Percentiles rank a stretch among this genome's conserved stretches.
phyloP scores from a whole-genome alignment of 306 rosid species.

The Vicia faba region DNA sequence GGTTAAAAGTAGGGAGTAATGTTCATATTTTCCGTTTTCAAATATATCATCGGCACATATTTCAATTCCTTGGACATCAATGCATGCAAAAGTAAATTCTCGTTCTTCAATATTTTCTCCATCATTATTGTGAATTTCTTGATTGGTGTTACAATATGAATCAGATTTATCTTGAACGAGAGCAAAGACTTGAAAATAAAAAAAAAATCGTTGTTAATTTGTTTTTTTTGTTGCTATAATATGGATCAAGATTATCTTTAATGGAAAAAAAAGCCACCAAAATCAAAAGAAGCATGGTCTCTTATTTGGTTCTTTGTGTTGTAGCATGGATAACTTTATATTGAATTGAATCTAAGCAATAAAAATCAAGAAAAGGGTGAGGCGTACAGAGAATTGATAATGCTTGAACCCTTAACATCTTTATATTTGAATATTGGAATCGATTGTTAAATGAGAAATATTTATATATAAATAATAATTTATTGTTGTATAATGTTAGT shows the following conservation, averaged over 20 bases:
- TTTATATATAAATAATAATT: too few relatives aligned
- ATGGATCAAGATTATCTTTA: background rate
- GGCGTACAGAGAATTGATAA: background rate
- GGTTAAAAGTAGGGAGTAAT: too few relatives aligned
- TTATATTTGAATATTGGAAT: background rate
- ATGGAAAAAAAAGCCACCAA: background rate
- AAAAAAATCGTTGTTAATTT: background rate
- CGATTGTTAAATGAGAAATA: too few relatives aligned
- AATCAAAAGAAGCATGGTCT: background rate
- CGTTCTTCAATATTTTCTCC: background rate
- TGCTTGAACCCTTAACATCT: background rate
- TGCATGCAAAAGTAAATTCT: background rate
- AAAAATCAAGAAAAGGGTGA: background rate
- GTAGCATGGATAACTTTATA: background rate
- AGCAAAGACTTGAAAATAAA: background rate
- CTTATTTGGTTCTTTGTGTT: background rate
- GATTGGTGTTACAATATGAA: background rate
- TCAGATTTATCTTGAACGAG: background rate
- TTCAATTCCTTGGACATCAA: background rate
- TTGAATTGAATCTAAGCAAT: background rate
- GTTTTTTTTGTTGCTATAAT: background rate
- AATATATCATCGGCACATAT: conserved; percentile 55
- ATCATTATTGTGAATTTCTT: background rate
- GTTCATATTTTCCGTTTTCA: conserved; percentile 53
- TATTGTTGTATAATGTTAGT: too few relatives aligned